Conservation (phyloP, 108 stramenopile species). For the Cyclotella choctawhatcheeana region DNA sequence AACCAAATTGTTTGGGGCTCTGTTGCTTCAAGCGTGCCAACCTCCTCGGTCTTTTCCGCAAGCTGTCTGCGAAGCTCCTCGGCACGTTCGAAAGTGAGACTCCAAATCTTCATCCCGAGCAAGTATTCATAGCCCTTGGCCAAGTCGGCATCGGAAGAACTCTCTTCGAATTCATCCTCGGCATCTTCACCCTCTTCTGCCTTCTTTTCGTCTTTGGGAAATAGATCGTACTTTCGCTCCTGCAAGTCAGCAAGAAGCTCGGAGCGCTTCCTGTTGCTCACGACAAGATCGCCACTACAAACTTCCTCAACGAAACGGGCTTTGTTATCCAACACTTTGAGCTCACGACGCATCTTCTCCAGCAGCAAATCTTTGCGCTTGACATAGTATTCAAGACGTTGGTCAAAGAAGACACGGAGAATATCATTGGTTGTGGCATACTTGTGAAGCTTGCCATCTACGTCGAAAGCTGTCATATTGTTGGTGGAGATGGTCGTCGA, state of each 20-base stretch:
- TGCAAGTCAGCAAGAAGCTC: slow-evolving; percentile 90
- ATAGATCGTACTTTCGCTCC: slow-evolving; percentile 86
- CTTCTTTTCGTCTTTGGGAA: slow-evolving; percentile 59
- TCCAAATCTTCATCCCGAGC: slow-evolving; percentile 98
- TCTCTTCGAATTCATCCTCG: slow-evolving; percentile 60
- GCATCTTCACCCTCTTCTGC: slow-evolving; percentile 52
- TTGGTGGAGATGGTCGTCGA: slow-evolving; percentile 79
- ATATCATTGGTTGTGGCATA: slow-evolving; percentile 78
- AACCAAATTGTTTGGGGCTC: slow-evolving; percentile 89
- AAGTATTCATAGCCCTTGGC: slow-evolving; percentile 98
- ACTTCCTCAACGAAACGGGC: slow-evolving; percentile 97
- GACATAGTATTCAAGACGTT: slow-evolving; percentile 88
- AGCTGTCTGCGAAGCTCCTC: slow-evolving; percentile 87
- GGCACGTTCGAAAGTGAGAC: slow-evolving; percentile 96
- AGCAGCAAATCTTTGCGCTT: slow-evolving; percentile 88
- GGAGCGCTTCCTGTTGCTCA: slow-evolving; percentile 91
- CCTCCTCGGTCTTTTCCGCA: slow-evolving; percentile 81
- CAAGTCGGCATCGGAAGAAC: slow-evolving; percentile 65
- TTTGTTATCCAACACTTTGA: slow-evolving; percentile 93
- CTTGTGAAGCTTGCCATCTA: slow-evolving; percentile 82
- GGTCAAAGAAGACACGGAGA: slow-evolving; percentile 86
- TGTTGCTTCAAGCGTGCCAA: slow-evolving; percentile 82
- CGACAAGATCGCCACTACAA: slow-evolving; percentile 88
- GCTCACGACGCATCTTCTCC: slow-evolving; percentile 68
- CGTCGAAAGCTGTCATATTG: slow-evolving; percentile 97